These are phyloP conservation scores for Sanghuangporus sanghuang DNA, from an alignment of 1,284 basidiomycete genomes.

Conservation along the genomic window DNA sequence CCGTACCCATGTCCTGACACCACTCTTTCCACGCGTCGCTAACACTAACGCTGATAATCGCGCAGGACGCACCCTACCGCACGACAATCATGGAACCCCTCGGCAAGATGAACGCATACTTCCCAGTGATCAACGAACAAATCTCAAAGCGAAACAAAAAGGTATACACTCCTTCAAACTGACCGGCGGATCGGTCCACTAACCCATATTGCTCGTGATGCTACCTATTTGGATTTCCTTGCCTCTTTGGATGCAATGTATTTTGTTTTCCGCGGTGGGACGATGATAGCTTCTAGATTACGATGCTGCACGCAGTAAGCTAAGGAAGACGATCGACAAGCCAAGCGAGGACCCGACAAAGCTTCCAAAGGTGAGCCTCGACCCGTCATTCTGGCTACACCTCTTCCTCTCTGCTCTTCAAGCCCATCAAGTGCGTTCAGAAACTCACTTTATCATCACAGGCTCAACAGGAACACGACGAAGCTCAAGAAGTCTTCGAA, in stretches of 20 bases:
- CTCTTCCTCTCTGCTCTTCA: not conserved
- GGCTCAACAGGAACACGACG: conserved; percentile 94
- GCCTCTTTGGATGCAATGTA: not conserved
- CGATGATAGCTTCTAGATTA: conserved; percentile 82
- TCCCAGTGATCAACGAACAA: conserved; percentile 91
- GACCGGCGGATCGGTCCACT: not conserved
- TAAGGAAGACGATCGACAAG: conserved; percentile 90
- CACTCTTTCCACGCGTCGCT: not conserved
- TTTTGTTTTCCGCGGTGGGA: not conserved
- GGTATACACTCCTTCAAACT: conserved; percentile 37
- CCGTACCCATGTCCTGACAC: not conserved
- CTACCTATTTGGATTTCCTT: not conserved
- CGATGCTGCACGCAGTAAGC: conserved; percentile 84
- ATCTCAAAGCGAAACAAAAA: conserved; percentile 96
- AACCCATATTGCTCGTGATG: not conserved
- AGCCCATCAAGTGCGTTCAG: not conserved
- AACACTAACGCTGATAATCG: not conserved
- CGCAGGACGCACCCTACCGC: conserved; percentile 87
- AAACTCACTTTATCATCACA: conserved; percentile 26
- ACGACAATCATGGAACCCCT: conserved; percentile 94
- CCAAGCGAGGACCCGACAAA: conserved; percentile 91
- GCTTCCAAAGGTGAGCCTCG: conserved; percentile 64
- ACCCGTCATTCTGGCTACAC: not conserved
- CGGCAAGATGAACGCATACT: conserved; percentile 95
- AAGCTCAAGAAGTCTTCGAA: conserved; percentile 91